Evolutionary conservation across 371 early-diverging fungal genomes (phyloP), one percentile per base, ranked within the genome.

Genomic region (Mortierella sp.): DNA sequence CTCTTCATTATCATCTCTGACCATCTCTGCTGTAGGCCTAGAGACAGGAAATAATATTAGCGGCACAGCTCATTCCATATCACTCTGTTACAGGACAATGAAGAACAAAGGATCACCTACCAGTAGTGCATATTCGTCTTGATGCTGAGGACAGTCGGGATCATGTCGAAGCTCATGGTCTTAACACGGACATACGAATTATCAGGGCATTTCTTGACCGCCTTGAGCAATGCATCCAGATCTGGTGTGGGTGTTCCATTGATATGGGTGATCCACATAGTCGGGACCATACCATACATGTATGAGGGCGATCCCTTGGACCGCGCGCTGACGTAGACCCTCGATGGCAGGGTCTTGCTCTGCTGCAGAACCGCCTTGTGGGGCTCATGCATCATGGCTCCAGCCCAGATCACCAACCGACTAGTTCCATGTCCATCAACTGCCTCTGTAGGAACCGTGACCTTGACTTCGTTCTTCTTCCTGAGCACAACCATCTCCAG

Each of bases 121-220:
- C 89, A 95, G 78, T 95, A 96, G 68, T 94, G 94, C 64, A 87
- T 83, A 54, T 89, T 87, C 53, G 88, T 88, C 82, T 94, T 94
- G 72, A 95, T 83, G 60, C 89, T 90, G 31, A 93, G 78, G 58
- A 95, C 92, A 4, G 84, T 82, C 0, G 94, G 95, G 4, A 92
- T 89, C 56, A 86, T 84, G 71, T 95, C 94, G 76, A 93, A 95
- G 31, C 86, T 91, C 50, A 94, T 84, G 30, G 88, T 85, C 60
- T 93, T 92, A 31, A 97, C 89, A n/a, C 95, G 88, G 19, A 93
- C 93, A 79, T 94, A 95, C 0, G 81, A 86, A 54, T 91, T 92
- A 46, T 89, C 88, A 17, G 83, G 68, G 26, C 88, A 80, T 21
- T 87, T 82, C 50, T 87, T 86, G 11, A 94, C 90, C 6, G 88